Evolutionary conservation across 306 rosid genomes (phyloP), one percentile per base, ranked within the genome.

Genomic region (Vigna unguiculata): DNA sequence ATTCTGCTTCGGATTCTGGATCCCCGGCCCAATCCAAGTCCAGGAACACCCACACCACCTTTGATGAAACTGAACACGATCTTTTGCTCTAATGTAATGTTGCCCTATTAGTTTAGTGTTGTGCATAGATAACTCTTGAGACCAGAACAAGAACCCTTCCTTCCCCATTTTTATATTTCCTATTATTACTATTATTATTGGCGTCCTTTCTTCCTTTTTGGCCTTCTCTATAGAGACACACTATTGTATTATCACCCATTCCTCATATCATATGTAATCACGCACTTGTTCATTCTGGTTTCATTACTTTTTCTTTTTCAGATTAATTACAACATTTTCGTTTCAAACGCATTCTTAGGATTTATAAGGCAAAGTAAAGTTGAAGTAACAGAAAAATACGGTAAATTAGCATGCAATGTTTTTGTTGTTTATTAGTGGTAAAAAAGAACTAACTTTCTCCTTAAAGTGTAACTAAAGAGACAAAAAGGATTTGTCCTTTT

Each of bases 11-110:
- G 14, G 71, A 77, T 17, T 64, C 85, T 21, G 78, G 28, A 69
- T 32, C 67, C 14, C 70, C 30, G 38, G 36, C 65, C 46, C 78
- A 75, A 24, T 22, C 81, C 80, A 49, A 69, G 71, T 70, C 84
- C 74, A 47, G 81, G 72, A 25, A 49, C 72, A 59, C 78, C 21
- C 85, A 4, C 59, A 2, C 16, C 32, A 28, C 78, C 9, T 74
- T 80, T 32, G 88, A 86, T 52, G 89, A 69, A 51, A 53, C 68
- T 76, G 80, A 45, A 76, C 75, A 81, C 72, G 72, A 79, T 68
- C 24, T 82, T 32, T 77, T 83, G 43, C 75, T 36, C 25, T 60
- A 41, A 57, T 57, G n/a, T 64, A 78, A 32, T 32, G 7, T 32
- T 32, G 20, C 57, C 69, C 41, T 72, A 28, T 82, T 54, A 65